Percentiles rank a stretch among this genome's conserved stretches.
Conservation (phyloP, 345 rosid genomes). For the Raphanus sativus region DNA sequence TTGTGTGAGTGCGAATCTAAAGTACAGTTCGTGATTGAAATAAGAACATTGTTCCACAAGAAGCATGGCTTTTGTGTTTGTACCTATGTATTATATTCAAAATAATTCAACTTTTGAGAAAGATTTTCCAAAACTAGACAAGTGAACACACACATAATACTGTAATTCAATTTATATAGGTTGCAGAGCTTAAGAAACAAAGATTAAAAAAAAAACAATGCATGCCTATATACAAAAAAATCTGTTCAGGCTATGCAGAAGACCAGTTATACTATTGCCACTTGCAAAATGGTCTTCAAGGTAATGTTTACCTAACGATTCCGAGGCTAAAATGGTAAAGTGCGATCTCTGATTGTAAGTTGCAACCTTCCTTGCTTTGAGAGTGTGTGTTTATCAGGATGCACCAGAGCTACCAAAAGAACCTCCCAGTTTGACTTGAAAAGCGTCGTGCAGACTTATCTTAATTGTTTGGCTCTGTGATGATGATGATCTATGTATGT, state of each 20-base stretch:
- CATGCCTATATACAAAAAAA: no score
- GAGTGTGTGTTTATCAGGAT: constrained; percentile 19
- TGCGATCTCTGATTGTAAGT: constrained; percentile 9
- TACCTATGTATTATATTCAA: background rate
- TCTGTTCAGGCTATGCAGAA: no score
- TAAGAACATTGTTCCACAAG: constrained; percentile 13
- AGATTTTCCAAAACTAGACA: constrained; percentile 1
- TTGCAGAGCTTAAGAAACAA: no score
- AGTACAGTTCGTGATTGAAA: constrained; percentile 33
- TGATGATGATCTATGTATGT: constrained; percentile 48
- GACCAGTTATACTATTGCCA: no score
- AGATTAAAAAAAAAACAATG: no score
- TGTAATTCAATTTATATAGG: no score
- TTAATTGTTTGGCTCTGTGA: constrained; percentile 53
- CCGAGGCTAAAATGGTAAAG: background rate
- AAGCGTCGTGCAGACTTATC: constrained; percentile 52
- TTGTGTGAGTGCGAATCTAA: constrained; percentile 18
- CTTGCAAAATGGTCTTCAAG: no score
- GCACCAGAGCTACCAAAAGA: constrained; percentile 35
- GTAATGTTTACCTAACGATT: background rate
- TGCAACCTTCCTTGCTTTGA: background rate
- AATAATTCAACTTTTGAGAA: background rate
- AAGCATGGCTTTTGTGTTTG: constrained; percentile 6
- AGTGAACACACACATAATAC: no score
- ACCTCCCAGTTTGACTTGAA: constrained; percentile 38